Evolutionary conservation across 305 asterid genomes (phyloP).

Genomic region (Fraxinus platypoda): DNA sequence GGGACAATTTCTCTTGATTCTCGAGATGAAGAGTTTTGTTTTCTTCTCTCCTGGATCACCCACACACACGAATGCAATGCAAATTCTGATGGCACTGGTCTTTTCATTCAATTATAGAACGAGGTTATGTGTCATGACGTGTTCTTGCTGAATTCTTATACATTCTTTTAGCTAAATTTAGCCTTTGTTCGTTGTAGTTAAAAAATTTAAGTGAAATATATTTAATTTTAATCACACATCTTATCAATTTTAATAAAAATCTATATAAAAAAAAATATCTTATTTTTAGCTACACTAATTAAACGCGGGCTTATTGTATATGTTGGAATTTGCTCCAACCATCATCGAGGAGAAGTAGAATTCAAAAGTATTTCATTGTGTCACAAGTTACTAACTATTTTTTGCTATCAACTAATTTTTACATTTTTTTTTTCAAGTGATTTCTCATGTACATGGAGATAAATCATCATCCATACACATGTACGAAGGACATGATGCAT

Average conservation of each 20-base stretch:
- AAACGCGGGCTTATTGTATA: neutral
- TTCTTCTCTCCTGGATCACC: too few relatives aligned
- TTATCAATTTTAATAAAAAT: too few relatives aligned
- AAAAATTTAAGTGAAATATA: too few relatives aligned
- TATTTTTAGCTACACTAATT: too few relatives aligned
- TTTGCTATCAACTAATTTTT: neutral
- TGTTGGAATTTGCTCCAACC: neutral
- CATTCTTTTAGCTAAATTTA: neutral
- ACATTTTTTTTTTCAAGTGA: neutral
- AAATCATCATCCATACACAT: neutral
- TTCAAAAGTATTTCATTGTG: neutral
- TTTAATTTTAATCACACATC: too few relatives aligned
- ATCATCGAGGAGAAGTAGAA: neutral
- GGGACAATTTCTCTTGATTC: too few relatives aligned
- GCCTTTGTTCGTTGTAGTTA: too few relatives aligned
- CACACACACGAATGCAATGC: neutral
- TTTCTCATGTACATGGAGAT: neutral
- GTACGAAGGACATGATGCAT: constrained; percentile 18
- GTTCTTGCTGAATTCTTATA: neutral
- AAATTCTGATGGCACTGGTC: neutral
- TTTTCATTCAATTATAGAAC: neutral
- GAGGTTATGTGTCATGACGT: neutral
- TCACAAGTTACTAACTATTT: neutral
- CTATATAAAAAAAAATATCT: too few relatives aligned
- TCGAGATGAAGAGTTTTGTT: too few relatives aligned